Evolutionary conservation across 257 asterid species (phyloP).

Genomic region (Haberlea rhodopensis): DNA sequence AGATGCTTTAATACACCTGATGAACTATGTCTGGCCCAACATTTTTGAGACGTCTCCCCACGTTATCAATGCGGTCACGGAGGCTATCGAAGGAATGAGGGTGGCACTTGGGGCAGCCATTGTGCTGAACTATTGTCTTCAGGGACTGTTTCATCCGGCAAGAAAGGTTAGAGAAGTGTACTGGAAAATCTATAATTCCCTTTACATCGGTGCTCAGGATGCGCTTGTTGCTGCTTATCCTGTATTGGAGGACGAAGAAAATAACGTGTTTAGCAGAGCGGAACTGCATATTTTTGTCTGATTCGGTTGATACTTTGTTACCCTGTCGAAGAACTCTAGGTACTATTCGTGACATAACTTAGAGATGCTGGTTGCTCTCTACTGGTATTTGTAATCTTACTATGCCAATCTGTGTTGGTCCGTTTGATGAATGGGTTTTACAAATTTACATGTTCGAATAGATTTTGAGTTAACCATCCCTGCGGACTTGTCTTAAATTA

Average conservation of each 20-base stretch:
- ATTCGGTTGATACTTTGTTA: conserved; percentile 16
- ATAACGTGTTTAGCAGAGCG: conserved; percentile 60
- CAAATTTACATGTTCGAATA: too few relatives aligned
- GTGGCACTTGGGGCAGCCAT: conserved; percentile 84
- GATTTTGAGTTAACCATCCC: too few relatives aligned
- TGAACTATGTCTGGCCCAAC: conserved; percentile 92
- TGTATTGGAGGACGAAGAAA: conserved; percentile 65
- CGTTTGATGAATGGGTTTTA: neutral
- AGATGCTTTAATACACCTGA: conserved; percentile 72
- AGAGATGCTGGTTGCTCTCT: conserved; percentile 12
- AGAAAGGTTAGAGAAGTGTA: conserved; percentile 91
- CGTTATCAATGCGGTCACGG: conserved; percentile 83
- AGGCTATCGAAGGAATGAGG: conserved; percentile 94
- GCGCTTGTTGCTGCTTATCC: conserved; percentile 90
- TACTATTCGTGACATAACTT: neutral
- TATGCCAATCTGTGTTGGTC: conserved; percentile 2
- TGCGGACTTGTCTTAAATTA: too few relatives aligned
- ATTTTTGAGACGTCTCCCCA: conserved; percentile 90
- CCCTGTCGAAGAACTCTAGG: neutral
- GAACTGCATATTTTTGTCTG: conserved; percentile 71
- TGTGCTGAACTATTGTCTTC: conserved; percentile 74
- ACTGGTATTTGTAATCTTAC: neutral
- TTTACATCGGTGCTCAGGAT: conserved; percentile 84
- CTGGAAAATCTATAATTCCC: conserved; percentile 85
- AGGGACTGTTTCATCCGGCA: conserved; percentile 90